Base-by-base conservation (phyloP, 768 basidiomycete species). In the Phlebiopsis flavidoalba region DNA sequence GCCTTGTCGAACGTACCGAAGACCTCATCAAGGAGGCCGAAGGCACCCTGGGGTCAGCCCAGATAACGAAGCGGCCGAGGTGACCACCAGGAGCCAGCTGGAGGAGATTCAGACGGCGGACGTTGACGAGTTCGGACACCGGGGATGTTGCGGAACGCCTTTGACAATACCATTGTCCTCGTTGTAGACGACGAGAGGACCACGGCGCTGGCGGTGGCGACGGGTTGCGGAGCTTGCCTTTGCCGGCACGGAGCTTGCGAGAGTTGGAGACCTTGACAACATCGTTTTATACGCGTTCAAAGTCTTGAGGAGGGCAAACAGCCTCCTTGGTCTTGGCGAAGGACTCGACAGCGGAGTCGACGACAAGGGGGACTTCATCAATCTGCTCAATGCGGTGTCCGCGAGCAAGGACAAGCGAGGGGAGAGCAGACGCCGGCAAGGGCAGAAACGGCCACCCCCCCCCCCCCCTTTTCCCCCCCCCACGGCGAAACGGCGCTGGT, bases 1-100 rank as follows among this genome's bases (percentile, higher is more conserved):
- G 80, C 82, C 80, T 88, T 94, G 70, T 97, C 93, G 71, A 89
- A 91, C 67, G 95, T 98, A 58, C 96, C 97, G 75, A 90, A 99
- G 65, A 98, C 86, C 67, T 93, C 89, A 74, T 98, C 97, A 59
- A 99, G 91, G 65, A 91, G 85, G 57, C 78, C 82, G 74, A 98
- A 97, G 26, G 97, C 97, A 69, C 83, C 83, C 79, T 96, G 91
- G 63, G 97, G n/a, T n/a, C n/a, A n/a, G n/a, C 98, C 97, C 97
- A 99, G 83, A 99, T 96, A 74, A 98, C 82, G 80, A 99, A 99
- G 64, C 97, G 93, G 63, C 97, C 97, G 62, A 99, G 87, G 74
- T 99, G 97, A 66, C 97, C 97, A 86, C 97, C 97, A 53, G 97
- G 97, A 15, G 97, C 97, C 74, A 99, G 93, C 79, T 98, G 95